A percentile compares a stretch with the other conserved stretches of the same genome.
phyloP scores from a whole-genome alignment of 305 asterid species.

The Fraxinus ornus region DNA sequence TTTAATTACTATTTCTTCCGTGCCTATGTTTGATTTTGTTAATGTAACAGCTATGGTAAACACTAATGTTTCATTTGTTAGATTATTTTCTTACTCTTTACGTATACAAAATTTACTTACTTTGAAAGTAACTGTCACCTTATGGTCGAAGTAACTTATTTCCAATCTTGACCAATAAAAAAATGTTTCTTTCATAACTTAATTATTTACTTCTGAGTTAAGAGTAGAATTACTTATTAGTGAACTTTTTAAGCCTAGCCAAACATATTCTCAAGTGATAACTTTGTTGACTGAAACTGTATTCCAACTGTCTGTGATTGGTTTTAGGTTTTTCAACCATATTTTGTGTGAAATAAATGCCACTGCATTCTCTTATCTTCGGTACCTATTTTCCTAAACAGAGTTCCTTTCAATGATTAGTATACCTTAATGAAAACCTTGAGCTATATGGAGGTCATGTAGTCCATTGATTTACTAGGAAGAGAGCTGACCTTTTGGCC shows the following conservation, averaged over 20 bases:
- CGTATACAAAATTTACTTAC: background rate
- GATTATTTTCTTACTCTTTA: background rate
- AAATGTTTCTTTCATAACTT: background rate
- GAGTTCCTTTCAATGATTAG: slow-evolving; percentile 1
- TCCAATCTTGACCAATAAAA: background rate
- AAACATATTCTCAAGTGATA: background rate
- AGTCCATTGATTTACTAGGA: background rate
- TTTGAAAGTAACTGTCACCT: background rate
- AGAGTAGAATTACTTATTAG: background rate
- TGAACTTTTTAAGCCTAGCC: background rate
- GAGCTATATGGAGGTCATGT: background rate
- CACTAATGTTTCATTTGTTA: slow-evolving; percentile 1
- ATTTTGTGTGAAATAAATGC: background rate
- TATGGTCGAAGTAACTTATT: background rate
- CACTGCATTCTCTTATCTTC: background rate
- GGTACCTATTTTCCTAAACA: background rate
- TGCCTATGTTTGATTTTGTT: background rate
- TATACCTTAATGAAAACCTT: background rate
- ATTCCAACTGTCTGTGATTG: slow-evolving; percentile 1
- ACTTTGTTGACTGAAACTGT: slow-evolving; percentile 17
- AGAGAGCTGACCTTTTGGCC: background rate
- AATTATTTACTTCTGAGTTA: background rate
- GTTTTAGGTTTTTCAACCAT: background rate
- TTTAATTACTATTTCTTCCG: slow-evolving; percentile 5
- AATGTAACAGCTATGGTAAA: background rate